Evolutionary conservation across 495 filamentous ascomycete species (phyloP).

Genomic region (Beverwykella pulmonaria): DNA sequence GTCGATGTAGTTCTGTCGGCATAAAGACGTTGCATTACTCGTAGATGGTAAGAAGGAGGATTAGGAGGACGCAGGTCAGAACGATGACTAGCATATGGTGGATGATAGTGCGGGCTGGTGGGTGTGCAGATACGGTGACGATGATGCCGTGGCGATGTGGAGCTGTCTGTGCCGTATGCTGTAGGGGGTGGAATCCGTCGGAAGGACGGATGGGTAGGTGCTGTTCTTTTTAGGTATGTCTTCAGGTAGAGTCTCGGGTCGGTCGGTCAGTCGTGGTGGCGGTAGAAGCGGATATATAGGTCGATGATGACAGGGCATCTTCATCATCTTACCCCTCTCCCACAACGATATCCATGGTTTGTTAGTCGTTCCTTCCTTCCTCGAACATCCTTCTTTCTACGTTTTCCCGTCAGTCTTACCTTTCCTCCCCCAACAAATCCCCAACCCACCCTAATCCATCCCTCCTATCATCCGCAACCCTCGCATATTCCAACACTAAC

Average conservation of each 20-base stretch:
- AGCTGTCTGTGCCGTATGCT: too few species aligned
- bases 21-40: too few species aligned
- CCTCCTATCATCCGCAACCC: conserved; percentile 31
- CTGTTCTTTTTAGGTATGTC: too few species aligned
- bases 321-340: neutral
- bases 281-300: neutral
- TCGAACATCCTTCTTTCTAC: neutral
- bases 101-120: neutral
- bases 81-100: conserved; percentile 7
- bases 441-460: conserved; percentile 34
- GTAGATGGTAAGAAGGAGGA: neutral
- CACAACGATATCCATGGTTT: too few species aligned
- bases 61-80: conserved; percentile 8
- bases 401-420: neutral
- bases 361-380: neutral
- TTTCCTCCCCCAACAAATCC: conserved; percentile 22
- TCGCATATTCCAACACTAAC: conserved; percentile 38
- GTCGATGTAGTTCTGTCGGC: neutral
- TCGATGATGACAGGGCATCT: neutral
- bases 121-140: neutral
- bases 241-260: too few species aligned
- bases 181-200: neutral
- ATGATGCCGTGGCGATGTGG: too few species aligned
- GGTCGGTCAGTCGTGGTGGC: too few species aligned
- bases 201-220: neutral